Percentiles rank a stretch among this genome's conserved stretches.
These are phyloP conservation scores for Pseudomicrostroma phylloplanum DNA, from an alignment of 1,284 basidiomycete genomes.

Conservation along the genomic window DNA sequence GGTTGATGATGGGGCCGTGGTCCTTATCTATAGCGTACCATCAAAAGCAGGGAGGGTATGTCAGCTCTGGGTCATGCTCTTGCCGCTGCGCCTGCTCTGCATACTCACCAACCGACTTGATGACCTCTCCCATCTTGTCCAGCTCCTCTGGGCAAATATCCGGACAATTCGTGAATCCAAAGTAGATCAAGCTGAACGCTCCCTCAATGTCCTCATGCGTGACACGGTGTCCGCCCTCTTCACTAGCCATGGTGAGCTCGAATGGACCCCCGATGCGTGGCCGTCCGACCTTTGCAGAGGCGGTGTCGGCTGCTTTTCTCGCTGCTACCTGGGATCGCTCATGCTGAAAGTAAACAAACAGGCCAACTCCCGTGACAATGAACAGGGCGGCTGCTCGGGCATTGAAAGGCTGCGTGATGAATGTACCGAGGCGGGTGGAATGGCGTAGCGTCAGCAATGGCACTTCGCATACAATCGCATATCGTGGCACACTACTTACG, in stretches of 20 bases:
- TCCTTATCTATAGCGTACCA: constrained; percentile 8
- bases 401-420: constrained; percentile 62
- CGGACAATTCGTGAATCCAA: constrained; percentile 66
- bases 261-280: constrained; percentile 88
- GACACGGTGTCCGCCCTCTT: constrained; percentile 47
- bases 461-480: too few species aligned
- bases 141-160: constrained; percentile 98
- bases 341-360: constrained; percentile 80
- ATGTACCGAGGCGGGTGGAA: too few species aligned
- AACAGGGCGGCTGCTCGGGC: constrained; percentile 76
- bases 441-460: too few species aligned
- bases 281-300: constrained; percentile 54
- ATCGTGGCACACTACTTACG: too few species aligned
- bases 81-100: constrained; percentile 42
- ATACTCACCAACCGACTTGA: constrained; percentile 66
- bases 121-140: constrained; percentile 85
- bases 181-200: constrained; percentile 73
- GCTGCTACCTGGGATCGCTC: constrained; percentile 62
- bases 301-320: constrained; percentile 25
- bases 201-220: constrained; percentile 78
- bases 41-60: constrained; percentile 21
- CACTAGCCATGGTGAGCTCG: constrained; percentile 34
- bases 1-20: constrained; percentile 51
- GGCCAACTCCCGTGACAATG: constrained; percentile 68
- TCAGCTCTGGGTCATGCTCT: constrained; percentile 46